Percentiles rank a stretch among this genome's conserved stretches.
Evolutionary conservation across 108 stramenopile species (phyloP).

Genomic region (Nannochloropsis gaditana): DNA sequence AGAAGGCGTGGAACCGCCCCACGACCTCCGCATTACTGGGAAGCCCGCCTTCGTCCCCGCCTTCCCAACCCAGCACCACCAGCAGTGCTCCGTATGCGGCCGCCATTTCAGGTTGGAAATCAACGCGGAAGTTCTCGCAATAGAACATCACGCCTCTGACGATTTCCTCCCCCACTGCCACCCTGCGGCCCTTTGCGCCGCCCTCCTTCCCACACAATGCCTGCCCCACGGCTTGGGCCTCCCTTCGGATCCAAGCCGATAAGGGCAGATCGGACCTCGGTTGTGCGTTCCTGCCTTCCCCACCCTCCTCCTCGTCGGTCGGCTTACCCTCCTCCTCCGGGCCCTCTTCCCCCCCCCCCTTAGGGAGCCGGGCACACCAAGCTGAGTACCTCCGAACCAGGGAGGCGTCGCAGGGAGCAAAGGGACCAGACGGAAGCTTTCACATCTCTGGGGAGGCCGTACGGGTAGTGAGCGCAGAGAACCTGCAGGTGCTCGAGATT

Average conservation of each 20-base stretch:
- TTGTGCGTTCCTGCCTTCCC: background rate
- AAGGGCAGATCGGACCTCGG: background rate
- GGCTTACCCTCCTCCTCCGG: background rate
- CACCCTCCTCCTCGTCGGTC: no score
- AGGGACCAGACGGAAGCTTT: no score
- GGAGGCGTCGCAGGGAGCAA: no score
- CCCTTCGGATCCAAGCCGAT: background rate
- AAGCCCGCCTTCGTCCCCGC: background rate
- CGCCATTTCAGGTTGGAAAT: background rate
- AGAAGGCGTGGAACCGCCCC: background rate
- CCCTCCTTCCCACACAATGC: background rate
- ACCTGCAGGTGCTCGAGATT: background rate
- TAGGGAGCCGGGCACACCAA: no score
- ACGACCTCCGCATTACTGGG: background rate
- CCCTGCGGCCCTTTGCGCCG: background rate
- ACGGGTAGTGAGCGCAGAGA: background rate
- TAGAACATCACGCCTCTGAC: background rate
- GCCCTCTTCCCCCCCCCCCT: background rate
- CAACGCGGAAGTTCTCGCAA: background rate
- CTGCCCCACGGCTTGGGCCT: background rate
- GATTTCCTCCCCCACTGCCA: background rate
- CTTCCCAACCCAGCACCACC: background rate
- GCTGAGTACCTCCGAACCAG: no score
- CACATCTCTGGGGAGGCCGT: background rate
- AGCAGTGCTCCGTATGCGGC: background rate